phyloP scores from a whole-genome alignment of 805 yeast species.

The Ogataea allantospora region DNA sequence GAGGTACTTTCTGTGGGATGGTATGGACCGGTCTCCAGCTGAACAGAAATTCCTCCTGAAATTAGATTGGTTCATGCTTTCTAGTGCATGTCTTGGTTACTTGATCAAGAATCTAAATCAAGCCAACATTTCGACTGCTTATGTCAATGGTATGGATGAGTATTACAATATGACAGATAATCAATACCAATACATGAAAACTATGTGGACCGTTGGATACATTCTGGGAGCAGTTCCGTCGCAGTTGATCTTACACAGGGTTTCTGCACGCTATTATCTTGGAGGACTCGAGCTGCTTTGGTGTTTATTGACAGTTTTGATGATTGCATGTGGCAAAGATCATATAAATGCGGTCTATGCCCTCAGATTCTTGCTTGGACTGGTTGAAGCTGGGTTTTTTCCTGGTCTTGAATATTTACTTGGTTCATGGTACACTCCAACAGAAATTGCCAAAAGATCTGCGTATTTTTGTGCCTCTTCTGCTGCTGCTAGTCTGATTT shows the following conservation, averaged over 20 bases:
- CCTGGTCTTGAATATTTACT: slow-evolving; percentile 46
- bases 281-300: slow-evolving; percentile 46
- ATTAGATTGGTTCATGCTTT: slow-evolving; percentile 50
- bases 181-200: slow-evolving; percentile 44
- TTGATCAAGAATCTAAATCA: slow-evolving; percentile 67
- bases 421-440: slow-evolving; percentile 36
- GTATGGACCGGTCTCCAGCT: slow-evolving; percentile 35
- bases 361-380: slow-evolving; percentile 40
- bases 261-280: slow-evolving; percentile 44
- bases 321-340: slow-evolving; percentile 31
- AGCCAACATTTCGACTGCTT: slow-evolving; percentile 60
- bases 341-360: slow-evolving; percentile 30
- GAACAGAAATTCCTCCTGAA: slow-evolving; percentile 43
- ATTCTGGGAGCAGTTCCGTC: slow-evolving; percentile 49
- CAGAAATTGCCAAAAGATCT: slow-evolving; percentile 36
- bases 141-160: slow-evolving; percentile 61
- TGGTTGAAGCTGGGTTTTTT: slow-evolving; percentile 47
- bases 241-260: slow-evolving; percentile 39
- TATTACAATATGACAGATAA: slow-evolving; percentile 52
- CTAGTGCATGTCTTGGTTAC: slow-evolving; percentile 52
- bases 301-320: slow-evolving; percentile 41
- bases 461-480: slow-evolving; percentile 36
- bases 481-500: slow-evolving; percentile 35
- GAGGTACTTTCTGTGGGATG: slow-evolving; percentile 28
- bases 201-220: slow-evolving; percentile 52